Evolutionary conservation across 2,329 filamentous ascomycete genomes (phyloP), one percentile per base, ranked within the genome.

Genomic region (Akanthomyces lecanii): DNA sequence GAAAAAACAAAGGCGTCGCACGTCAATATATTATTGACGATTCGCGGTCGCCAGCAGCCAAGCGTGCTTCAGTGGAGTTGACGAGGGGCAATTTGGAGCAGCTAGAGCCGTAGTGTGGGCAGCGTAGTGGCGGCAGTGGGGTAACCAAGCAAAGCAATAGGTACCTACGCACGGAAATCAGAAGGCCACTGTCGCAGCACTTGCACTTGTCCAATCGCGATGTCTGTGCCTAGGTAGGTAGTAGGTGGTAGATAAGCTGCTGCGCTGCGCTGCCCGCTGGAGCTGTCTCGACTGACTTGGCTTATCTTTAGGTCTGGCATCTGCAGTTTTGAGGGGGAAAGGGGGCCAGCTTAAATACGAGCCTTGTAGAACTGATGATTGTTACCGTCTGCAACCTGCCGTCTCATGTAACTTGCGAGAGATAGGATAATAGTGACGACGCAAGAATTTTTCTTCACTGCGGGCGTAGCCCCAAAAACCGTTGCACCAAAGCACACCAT

Each of bases 61-160:
- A 67, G 67, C 67, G 65, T 76, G 74, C 73, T 75, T 68, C 70
- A 72, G 74, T 76, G 74, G 75, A 69, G 72, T 71, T 70, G 70
- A 68, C 71, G 65, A 73, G 65, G 63, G 65, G 28, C 28, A 30
- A 30, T 30, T 30, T 30, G 28, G 28, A 30, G 64, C 61, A 66
- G 62, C 62, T 63, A 38, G 58, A 63, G 53, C 56, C 50, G 25
- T 28, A 47, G 42, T 18, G 42, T 48, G 44, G 55, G 42, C 21
- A 28, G 42, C 11, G 54, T 38, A 14, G 55, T 48, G 55, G 55
- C n/a, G 42, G n/a, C 55, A 14, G 42, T 57, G 55, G 55, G 42
- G 42, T 57, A 57, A 47, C 36, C 8, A 56, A 45, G 40, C 21
- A 21, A 21, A 21, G 21, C 21, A 21, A 21, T 21, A 21, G 21